These are phyloP conservation scores for Mallotus repandus DNA, from an alignment of 441 rosid species.

Conservation along the genomic window DNA sequence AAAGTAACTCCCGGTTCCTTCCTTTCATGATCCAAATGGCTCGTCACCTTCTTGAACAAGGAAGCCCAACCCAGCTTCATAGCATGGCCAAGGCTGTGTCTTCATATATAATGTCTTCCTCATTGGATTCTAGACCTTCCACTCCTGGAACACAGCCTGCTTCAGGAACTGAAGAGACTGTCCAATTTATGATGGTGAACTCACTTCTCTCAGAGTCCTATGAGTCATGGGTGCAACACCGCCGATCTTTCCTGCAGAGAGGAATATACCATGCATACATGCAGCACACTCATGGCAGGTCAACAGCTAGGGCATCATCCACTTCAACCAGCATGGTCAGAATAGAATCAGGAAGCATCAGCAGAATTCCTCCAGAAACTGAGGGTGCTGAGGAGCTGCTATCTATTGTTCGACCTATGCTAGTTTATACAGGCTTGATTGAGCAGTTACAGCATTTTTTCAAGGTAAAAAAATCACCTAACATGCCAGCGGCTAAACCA, in stretches of 20 bases:
- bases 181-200: conserved; percentile 99
- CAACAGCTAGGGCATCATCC: conserved; percentile 42
- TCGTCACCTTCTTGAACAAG: conserved; percentile 96
- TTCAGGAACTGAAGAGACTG: conserved; percentile 82
- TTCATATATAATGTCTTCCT: conserved; percentile 60
- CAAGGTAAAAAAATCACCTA: conserved; percentile 62
- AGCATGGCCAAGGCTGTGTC: conserved; percentile 86
- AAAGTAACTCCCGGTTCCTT: conserved; percentile 97
- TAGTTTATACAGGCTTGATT: conserved; percentile 91
- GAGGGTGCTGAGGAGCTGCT: conserved; percentile 57
- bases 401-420: conserved; percentile 76
- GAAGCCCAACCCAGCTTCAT: conserved; percentile 74
- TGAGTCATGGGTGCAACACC: conserved; percentile 95
- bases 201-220: conserved; percentile 94
- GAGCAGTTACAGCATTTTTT: conserved; percentile 91
- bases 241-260: conserved; percentile 82
- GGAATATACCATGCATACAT: conserved; percentile 94
- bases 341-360: conserved; percentile 51
- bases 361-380: conserved; percentile 41
- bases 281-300: conserved; percentile 90
- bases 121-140: conserved; percentile 55
- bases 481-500: conserved; percentile 28
- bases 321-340: conserved; percentile 32
- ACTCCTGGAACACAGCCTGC: conserved; percentile 59
- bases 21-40: conserved; percentile 99